These are phyloP conservation scores for Mycena sanguinolenta DNA, from an alignment of 768 basidiomycete genomes.

Conservation along the genomic window DNA sequence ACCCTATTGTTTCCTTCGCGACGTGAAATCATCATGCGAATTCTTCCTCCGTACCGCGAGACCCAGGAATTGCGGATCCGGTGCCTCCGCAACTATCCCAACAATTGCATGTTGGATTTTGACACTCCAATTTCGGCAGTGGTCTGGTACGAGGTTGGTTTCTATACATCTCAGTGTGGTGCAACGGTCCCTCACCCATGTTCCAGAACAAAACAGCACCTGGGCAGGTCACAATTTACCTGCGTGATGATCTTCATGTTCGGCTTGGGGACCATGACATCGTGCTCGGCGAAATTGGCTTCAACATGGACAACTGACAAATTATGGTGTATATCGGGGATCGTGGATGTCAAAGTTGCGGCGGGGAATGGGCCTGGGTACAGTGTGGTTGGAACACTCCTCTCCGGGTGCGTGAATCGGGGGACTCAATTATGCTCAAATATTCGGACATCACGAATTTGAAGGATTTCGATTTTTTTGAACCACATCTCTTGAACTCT, in stretches of 20 bases:
- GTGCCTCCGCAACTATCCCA: background rate
- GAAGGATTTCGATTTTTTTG: too few relatives aligned
- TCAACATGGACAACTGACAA: background rate
- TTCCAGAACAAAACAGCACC: background rate
- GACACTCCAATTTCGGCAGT: background rate
- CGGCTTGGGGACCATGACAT: background rate
- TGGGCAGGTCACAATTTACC: background rate
- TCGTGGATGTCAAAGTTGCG: too few relatives aligned
- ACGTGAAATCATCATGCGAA: too few relatives aligned
- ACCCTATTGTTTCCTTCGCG: too few relatives aligned
- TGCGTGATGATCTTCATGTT: slow-evolving; percentile 8
- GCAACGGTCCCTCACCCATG: background rate
- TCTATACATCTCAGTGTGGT: background rate
- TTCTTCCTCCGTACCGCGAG: background rate
- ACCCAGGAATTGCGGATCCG: background rate
- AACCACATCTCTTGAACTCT: too few relatives aligned
- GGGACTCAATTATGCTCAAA: background rate
- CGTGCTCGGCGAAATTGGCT: background rate
- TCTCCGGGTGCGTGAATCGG: background rate
- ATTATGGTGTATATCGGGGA: background rate
- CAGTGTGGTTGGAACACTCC: slow-evolving; percentile 9
- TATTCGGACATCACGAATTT: background rate
- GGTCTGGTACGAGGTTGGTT: background rate
- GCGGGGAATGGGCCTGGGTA: background rate
- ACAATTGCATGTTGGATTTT: background rate